phyloP scores from a whole-genome alignment of 2,329 filamentous ascomycete species.

The Alternaria novae-zelandiae region DNA sequence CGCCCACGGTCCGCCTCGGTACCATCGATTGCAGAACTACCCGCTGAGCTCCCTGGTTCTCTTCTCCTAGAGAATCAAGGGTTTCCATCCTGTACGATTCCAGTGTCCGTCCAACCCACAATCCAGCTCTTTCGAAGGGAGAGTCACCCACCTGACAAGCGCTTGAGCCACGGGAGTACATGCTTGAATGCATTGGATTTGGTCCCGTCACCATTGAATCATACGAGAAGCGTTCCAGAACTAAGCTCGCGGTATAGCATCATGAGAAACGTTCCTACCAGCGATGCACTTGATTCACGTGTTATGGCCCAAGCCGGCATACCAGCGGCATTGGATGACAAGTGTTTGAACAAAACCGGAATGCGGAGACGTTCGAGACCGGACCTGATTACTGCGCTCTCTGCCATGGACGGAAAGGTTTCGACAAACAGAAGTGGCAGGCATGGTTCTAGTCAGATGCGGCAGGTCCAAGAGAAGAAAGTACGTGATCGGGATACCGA shows the following conservation, averaged over 20 bases:
- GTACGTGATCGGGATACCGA: constrained; percentile 13
- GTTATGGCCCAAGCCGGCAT: constrained; percentile 22
- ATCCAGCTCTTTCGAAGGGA: constrained; percentile 19
- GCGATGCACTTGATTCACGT: constrained; percentile 26
- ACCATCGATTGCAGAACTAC: constrained; percentile 47
- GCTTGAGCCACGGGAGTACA: not conserved
- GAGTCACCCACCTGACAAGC: constrained; percentile 9
- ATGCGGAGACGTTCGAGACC: constrained; percentile 27
- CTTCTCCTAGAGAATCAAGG: constrained; percentile 44
- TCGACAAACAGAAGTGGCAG: constrained; percentile 25
- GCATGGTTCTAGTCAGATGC: constrained; percentile 18
- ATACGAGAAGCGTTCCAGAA: constrained; percentile 23
- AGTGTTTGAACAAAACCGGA: constrained; percentile 27
- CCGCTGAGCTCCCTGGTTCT: constrained; percentile 37
- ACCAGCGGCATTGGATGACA: constrained; percentile 33
- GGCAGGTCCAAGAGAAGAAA: constrained; percentile 28
- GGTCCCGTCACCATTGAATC: constrained; percentile 20
- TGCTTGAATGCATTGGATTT: constrained; percentile 1
- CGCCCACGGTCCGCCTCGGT: constrained; percentile 51
- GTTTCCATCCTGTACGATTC: constrained; percentile 25
- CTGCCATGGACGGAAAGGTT: constrained; percentile 32
- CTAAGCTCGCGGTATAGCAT: constrained; percentile 21
- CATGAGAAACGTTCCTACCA: constrained; percentile 37
- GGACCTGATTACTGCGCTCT: constrained; percentile 25
- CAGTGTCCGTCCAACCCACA: constrained; percentile 17